phyloP scores from a whole-genome alignment of 345 rosid species.

The Populus nigra region DNA sequence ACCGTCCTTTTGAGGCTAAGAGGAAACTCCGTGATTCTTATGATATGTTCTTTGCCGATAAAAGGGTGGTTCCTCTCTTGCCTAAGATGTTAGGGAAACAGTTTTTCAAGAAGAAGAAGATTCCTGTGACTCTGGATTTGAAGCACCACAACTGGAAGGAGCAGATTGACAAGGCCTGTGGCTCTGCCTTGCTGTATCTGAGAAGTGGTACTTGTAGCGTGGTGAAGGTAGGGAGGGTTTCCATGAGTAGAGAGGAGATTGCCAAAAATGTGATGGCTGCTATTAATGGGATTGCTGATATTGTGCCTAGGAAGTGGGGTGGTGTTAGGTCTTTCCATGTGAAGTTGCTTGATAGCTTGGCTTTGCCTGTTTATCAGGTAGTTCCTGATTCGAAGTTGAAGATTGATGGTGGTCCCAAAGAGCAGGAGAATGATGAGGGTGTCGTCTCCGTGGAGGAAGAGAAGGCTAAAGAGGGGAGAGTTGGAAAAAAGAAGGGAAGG shows the following conservation, averaged over 20 bases:
- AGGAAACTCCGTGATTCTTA: conserved; percentile 50
- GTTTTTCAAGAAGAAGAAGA: conserved; percentile 65
- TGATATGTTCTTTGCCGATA: conserved; percentile 50
- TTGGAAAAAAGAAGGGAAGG: conserved; percentile 58
- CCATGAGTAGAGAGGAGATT: conserved; percentile 46
- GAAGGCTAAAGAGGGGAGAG: conserved; percentile 19
- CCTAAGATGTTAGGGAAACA: conserved; percentile 79
- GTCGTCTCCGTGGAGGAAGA: not conserved
- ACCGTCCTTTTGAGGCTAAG: conserved; percentile 48
- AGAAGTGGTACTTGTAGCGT: conserved; percentile 71
- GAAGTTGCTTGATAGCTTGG: conserved; percentile 67
- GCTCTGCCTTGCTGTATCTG: conserved; percentile 58
- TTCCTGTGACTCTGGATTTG: conserved; percentile 59
- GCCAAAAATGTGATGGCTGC: conserved; percentile 57
- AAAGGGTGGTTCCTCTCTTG: conserved; percentile 51
- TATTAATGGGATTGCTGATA: conserved; percentile 53
- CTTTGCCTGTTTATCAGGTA: conserved; percentile 67
- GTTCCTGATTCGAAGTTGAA: conserved; percentile 67
- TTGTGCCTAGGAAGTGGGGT: conserved; percentile 68
- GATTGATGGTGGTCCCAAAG: conserved; percentile 37
- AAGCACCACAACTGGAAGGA: conserved; percentile 76
- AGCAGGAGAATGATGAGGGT: conserved; percentile 5
- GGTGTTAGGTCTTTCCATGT: conserved; percentile 65
- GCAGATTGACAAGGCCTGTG: conserved; percentile 60
- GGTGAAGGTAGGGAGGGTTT: conserved; percentile 58